Percentiles rank a stretch among this genome's conserved stretches.
phyloP scores from a whole-genome alignment of 192 early-diverging fungal genomes.

The Coemansia sp. region DNA sequence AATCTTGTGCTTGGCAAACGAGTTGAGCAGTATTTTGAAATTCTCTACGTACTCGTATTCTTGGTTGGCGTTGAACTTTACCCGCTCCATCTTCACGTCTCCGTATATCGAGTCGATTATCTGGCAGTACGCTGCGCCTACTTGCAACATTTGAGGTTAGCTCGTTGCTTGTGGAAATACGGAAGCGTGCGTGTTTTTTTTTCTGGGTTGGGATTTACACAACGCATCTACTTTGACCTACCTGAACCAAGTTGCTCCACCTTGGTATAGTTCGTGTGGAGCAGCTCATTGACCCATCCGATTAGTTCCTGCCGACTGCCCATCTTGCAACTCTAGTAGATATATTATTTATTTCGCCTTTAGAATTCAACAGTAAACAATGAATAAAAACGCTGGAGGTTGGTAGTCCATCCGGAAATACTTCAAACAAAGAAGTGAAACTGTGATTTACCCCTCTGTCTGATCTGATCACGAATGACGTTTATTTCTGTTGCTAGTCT shows the following conservation, averaged over 20 bases:
- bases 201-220: background rate
- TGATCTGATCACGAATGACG: too few relatives aligned
- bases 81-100: slow-evolving; percentile 83
- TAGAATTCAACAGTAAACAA: background rate
- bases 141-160: background rate
- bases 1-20: slow-evolving; percentile 86
- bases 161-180: too few relatives aligned
- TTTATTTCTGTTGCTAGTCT: too few relatives aligned
- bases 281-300: slow-evolving; percentile 93
- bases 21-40: slow-evolving; percentile 89
- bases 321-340: slow-evolving; percentile 52
- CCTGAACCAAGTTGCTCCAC: slow-evolving; percentile 94
- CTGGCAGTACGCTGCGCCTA: slow-evolving; percentile 72
- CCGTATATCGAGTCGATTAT: slow-evolving; percentile 73
- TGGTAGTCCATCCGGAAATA: too few relatives aligned
- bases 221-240: slow-evolving; percentile 24
- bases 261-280: slow-evolving; percentile 86
- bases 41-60: slow-evolving; percentile 96
- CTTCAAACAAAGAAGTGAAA: too few relatives aligned
- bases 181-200: too few relatives aligned
- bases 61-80: slow-evolving; percentile 92
- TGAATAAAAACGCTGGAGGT: background rate
- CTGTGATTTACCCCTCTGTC: too few relatives aligned
- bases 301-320: slow-evolving; percentile 84
- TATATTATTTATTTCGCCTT: too few relatives aligned